Base-by-base conservation (phyloP, 768 basidiomycete species). In the Tylopilus sp. region DNA sequence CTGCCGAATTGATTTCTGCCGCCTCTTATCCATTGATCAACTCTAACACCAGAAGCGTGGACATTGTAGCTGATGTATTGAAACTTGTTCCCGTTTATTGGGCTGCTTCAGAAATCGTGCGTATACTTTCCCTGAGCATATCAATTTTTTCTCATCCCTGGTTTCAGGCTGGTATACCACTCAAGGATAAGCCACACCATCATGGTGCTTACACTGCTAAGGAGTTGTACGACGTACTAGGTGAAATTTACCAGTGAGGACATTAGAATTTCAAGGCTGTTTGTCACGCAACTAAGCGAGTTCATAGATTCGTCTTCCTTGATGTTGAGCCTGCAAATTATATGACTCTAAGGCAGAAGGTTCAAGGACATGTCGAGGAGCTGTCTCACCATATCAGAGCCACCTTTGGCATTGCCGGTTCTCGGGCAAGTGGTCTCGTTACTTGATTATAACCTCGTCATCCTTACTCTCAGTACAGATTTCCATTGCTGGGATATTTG, bases 51-150 rank as follows among this genome's bases (percentile, higher is more conserved):
- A 72, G 64, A 25, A 77, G 75, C 36, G 77, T 90, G 17, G 86
- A 93, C 62, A 70, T 92, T 44, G 84, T 86, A 13, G 76, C 77
- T 16, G 81, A 87, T 58, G 86, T 92, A 9, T 62, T 91, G 53
- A 85, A 80, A 63, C 62, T 73, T 31, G 76, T 86, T 1, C 84
- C 91, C 12, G 69, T 89, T 24, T 70, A 80, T 55, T 93, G 89
- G 87, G 82, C 77, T 25, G 84, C 87, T 9, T 65, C 71, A 21
- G 83, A 89, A 42, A 71, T 92, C 30, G 91, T 91, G 55, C 43
- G 84, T 74, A 3, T 40, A 10, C 19, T 29, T 28, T 36, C 6
- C 14, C 6, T 8, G 26, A 28, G 28, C 25, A 31, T 7, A 6
- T 19, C 13, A 19, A 1, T 6, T 14, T 36, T 31, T 49, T 29